These are phyloP conservation scores for Combretum micranthum DNA, from an alignment of 345 rosid species.

Conservation along the genomic window DNA sequence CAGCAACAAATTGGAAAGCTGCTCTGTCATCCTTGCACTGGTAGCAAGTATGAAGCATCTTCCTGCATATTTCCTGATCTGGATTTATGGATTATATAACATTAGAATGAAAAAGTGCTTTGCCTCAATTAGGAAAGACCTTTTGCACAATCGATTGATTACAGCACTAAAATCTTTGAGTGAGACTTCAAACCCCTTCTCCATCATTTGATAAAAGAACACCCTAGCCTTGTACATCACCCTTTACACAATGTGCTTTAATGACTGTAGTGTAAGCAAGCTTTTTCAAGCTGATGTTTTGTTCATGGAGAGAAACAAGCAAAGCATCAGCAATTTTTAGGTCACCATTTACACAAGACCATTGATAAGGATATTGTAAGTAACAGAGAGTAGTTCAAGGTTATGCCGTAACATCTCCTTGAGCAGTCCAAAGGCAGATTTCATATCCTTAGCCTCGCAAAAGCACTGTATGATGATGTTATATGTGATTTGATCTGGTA, in stretches of 20 bases:
- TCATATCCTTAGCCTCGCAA: constrained; percentile 32
- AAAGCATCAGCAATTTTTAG: constrained; percentile 43
- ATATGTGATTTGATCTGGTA: constrained; percentile 56
- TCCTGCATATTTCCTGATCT: constrained; percentile 48
- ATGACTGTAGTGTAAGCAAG: constrained; percentile 57
- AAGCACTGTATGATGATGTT: constrained; percentile 47
- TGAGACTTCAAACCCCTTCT: constrained; percentile 48
- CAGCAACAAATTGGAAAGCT: constrained; percentile 29
- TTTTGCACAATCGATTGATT: constrained; percentile 65
- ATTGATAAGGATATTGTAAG: constrained; percentile 52
- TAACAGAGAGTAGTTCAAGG: constrained; percentile 40
- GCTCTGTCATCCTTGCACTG: constrained; percentile 24
- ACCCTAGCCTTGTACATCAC: constrained; percentile 35
- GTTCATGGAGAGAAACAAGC: constrained; percentile 34
- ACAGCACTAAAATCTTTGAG: constrained; percentile 62
- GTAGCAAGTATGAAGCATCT: constrained; percentile 36
- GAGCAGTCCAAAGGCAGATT: constrained; percentile 33
- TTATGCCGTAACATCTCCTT: constrained; percentile 35
- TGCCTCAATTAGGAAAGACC: constrained; percentile 30
- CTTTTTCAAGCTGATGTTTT: constrained; percentile 28
- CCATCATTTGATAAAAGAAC: constrained; percentile 47
- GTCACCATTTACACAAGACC: constrained; percentile 47
- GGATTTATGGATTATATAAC: constrained; percentile 49
- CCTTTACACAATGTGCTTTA: constrained; percentile 73
- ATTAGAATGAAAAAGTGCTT: constrained; percentile 43